A percentile compares a stretch with the other conserved stretches of the same genome.
phyloP scores from a whole-genome alignment of 148 eudicot species.

The Vaccinium corymbosum region DNA sequence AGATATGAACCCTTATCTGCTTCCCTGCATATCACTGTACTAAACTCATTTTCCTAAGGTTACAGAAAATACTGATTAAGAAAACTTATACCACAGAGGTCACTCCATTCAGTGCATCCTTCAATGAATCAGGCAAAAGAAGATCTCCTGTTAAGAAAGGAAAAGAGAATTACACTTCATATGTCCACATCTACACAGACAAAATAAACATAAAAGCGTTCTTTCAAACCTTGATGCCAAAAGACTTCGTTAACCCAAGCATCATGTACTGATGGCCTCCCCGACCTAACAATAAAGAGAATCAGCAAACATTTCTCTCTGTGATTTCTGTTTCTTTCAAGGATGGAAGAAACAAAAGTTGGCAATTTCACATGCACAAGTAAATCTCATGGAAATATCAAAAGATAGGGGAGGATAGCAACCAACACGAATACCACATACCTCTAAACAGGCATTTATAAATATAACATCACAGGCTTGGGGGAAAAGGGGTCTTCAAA shows the following conservation, averaged over 20 bases:
- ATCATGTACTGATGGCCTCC: slow-evolving; percentile 47
- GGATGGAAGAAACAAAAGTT: neutral
- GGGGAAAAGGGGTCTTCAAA: neutral
- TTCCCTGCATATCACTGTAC: neutral
- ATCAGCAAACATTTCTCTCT: neutral
- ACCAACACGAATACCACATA: neutral
- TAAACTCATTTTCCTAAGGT: neutral
- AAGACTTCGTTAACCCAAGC: slow-evolving; percentile 44
- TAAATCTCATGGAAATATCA: neutral
- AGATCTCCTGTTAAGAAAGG: slow-evolving; percentile 47
- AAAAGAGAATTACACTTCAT: slow-evolving; percentile 4
- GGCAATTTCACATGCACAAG: neutral
- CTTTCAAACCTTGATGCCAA: slow-evolving; percentile 56
- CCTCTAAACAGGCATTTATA: neutral
- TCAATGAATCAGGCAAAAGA: slow-evolving; percentile 46
- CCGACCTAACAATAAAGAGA: slow-evolving; percentile 40
- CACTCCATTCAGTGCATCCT: slow-evolving; percentile 58
- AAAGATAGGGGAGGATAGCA: neutral
- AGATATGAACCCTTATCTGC: slow-evolving; percentile 4
- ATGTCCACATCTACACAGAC: neutral
- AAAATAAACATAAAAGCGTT: neutral
- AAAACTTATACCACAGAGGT: slow-evolving; percentile 49
- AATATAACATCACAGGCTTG: neutral
- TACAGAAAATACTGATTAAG: slow-evolving; percentile 6
- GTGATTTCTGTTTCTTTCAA: neutral